Base-by-base conservation (phyloP, 345 rosid species). In the Sisymbrium altissimum region DNA sequence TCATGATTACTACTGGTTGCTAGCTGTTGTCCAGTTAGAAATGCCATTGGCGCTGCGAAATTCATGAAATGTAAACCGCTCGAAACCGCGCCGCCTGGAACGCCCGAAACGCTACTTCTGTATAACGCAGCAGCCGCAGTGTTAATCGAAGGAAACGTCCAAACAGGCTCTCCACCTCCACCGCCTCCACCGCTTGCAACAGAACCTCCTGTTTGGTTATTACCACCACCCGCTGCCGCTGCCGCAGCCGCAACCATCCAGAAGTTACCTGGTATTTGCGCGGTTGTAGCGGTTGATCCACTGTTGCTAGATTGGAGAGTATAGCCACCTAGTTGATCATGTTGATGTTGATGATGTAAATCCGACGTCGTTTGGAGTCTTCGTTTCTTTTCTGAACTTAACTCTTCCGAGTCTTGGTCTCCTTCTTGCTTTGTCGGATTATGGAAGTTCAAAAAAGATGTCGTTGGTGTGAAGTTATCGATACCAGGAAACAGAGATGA, bases 1-100 rank as follows among this genome's bases (percentile, higher is more conserved):
- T 76, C 66, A 32, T 74, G 70, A 38, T 74, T 78, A 60, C 76
- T 74, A 41, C 66, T 71, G 0, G 92, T 84, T 14, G 89, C 88
- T 70, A 89, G 65, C 80, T 88, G 96, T 79, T 89, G 95, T 48
- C 95, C 84, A 0, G 90, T 89, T 77, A 91, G 71, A 32, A 94
- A 74, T 6, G 97, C 93, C 83, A 94, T 80, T 8, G 98, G 97
- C 0, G 93, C 78, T 4, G 97, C 88, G 60, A 91, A 94, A 70
- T 94, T 94, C 98, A 94, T 94, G 68, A 91, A 89, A 85, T 94
- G 97, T 35, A 94, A 85, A 13, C 95, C 98, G 68, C 94, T 89
- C 2, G 98, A 87, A 76, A 87, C 84, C 43, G 81, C 81, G 7
- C 94, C 83, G 57, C 96, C 53, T 4, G 78, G 10, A 66, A 67